Evolutionary conservation across 345 rosid genomes (phyloP), one percentile per base, ranked within the genome.

Genomic region (Cardamine chenopodiifolia): DNA sequence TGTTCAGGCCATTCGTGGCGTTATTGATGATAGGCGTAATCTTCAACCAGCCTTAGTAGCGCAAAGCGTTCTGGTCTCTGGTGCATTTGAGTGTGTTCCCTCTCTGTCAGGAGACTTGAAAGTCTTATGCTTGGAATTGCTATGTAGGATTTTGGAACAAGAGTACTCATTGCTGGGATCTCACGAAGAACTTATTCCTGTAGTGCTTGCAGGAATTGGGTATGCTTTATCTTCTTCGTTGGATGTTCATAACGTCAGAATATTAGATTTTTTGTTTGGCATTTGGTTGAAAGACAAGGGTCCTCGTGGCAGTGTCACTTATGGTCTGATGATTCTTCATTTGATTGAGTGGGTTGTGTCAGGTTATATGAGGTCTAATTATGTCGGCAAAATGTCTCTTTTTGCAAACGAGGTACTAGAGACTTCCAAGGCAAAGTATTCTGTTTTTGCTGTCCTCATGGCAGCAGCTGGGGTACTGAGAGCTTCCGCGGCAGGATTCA

Each of bases 261-360:
- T 83, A 45, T 82, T 86, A 81, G 83, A 85, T 80, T 78, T 76
- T 71, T 78, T 88, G 53, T 72, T 90, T 74, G 87, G 86, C 15
- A 73, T 86, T 70, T 86, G 96, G 96, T 82, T 85, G 14, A 86
- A 70, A 69, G 81, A 82, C 54, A 87, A 81, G 76, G 90, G 89
- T 44, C 89, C 85, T 47, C 62, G 37, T 70, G 81, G 80, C 52
- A 80, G 55, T 70, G 80, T 89, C 70, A 70, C 84, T 62, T 62
- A 81, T 62, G 99, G 96, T 29, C 83, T 92, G 62, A 86, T 90
- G 91, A 78, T 92, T 80, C 77, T 95, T 81, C 97, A 92, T 84
- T 81, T 86, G 85, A 70, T 89, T 37, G 99, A 91, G 70, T 88
- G 98, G 98, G 81, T 87, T 67, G 71, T 88, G 20, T 87, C 87